A percentile compares a stretch with the other conserved stretches of the same genome.
phyloP scores from a whole-genome alignment of 108 stramenopile species.

The Conticribra weissflogii region DNA sequence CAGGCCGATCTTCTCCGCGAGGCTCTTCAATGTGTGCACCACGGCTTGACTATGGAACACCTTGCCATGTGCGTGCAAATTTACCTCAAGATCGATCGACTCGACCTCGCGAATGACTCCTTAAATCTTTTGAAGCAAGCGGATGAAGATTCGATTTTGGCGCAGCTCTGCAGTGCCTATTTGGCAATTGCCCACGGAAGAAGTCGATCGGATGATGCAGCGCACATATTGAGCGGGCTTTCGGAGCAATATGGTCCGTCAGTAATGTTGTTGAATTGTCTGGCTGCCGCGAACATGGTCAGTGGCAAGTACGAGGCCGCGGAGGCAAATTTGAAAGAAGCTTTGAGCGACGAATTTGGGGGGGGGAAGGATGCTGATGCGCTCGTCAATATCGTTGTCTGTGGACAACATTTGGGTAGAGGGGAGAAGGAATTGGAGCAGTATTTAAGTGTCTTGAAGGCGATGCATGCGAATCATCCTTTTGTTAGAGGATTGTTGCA shows the following conservation, averaged over 20 bases:
- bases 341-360: constrained; percentile 60
- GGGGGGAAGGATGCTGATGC: constrained; percentile 81
- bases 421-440: constrained; percentile 43
- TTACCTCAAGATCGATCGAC: constrained; percentile 92
- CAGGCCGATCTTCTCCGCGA: constrained; percentile 83
- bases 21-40: constrained; percentile 89
- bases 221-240: constrained; percentile 85
- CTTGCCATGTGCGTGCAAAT: constrained; percentile 83
- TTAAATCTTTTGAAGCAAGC: constrained; percentile 70
- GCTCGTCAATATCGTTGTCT: constrained; percentile 91
- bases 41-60: constrained; percentile 90
- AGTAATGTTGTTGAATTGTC: constrained; percentile 85
- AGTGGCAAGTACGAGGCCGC: constrained; percentile 87
- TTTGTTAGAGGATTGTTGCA: constrained; percentile 71
- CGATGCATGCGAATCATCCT: constrained; percentile 64
- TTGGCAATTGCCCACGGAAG: constrained; percentile 84
- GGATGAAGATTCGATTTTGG: constrained; percentile 97
- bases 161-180: constrained; percentile 88
- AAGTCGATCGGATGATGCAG: constrained; percentile 83
- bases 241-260: constrained; percentile 96
- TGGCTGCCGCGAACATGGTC: constrained; percentile 90
- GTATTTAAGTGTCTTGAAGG: constrained; percentile 59
- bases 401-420: constrained; percentile 83
- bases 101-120: constrained; percentile 87
- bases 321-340: constrained; percentile 79